Evolutionary conservation across 768 basidiomycete species (phyloP).

Genomic region (Mycena olivaceomarginata): DNA sequence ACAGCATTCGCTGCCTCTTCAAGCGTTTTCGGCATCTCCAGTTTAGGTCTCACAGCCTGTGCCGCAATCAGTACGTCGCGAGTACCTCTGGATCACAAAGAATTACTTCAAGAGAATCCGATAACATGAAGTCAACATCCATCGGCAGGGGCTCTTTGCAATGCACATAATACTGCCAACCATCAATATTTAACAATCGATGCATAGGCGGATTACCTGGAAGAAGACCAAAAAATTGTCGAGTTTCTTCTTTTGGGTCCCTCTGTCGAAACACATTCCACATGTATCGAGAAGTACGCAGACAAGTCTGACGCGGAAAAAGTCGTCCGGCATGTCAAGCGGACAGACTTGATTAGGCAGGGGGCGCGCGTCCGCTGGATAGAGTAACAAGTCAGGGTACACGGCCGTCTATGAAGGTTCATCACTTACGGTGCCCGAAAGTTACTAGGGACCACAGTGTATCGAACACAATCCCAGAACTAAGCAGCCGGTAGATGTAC

Average conservation of each 20-base stretch:
- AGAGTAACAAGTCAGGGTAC: constrained; percentile 37
- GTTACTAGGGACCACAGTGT: constrained; percentile 95
- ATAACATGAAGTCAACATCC: constrained; percentile 98
- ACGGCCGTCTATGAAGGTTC: neutral
- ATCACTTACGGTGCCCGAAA: constrained; percentile 93
- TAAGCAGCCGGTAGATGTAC: constrained; percentile 95
- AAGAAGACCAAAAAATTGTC: constrained; percentile 96
- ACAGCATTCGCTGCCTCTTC: constrained; percentile 93
- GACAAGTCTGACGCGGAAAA: constrained; percentile 93
- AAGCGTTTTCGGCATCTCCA: constrained; percentile 80
- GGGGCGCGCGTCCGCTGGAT: constrained; percentile 91
- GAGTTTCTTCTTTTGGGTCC: constrained; percentile 93
- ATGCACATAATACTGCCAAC: constrained; percentile 85
- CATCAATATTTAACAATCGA: constrained; percentile 24
- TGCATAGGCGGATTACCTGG: constrained; percentile 73
- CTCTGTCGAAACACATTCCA: constrained; percentile 98
- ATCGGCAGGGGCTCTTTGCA: constrained; percentile 94
- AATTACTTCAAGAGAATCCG: constrained; percentile 92
- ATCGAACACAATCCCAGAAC: constrained; percentile 94
- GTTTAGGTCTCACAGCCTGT: constrained; percentile 92
- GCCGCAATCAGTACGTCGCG: constrained; percentile 8
- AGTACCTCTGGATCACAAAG: neutral
- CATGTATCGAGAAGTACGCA: constrained; percentile 96
- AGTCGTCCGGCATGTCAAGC: constrained; percentile 96
- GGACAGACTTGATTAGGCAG: constrained; percentile 83